These are phyloP conservation scores for Suillus bovinus DNA, from an alignment of 768 basidiomycete species.

Conservation along the genomic window DNA sequence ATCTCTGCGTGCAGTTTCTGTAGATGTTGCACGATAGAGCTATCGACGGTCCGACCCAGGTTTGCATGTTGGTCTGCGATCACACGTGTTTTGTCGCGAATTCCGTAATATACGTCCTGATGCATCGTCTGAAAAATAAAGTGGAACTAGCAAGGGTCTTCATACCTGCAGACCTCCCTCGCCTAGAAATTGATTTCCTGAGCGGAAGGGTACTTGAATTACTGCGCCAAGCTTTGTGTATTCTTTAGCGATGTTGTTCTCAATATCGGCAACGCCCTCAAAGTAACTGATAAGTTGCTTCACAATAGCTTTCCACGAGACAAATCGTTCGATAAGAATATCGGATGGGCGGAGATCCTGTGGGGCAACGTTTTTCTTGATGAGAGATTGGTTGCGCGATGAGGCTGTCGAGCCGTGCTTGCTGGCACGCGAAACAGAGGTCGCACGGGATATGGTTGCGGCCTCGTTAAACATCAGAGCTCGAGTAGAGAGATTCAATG, in stretches of 20 bases:
- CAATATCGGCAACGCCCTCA: conserved; percentile 83
- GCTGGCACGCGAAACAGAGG: conserved; percentile 66
- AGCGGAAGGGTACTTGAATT: conserved; percentile 94
- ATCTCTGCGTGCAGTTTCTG: conserved; percentile 94
- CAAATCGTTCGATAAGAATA: conserved; percentile 93
- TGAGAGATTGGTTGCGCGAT: conserved; percentile 81
- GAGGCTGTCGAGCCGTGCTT: conserved; percentile 63
- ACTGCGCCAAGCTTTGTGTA: conserved; percentile 92
- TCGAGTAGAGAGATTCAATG: background rate
- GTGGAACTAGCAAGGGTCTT: conserved; percentile 6
- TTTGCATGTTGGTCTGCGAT: conserved; percentile 98
- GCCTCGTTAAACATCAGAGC: conserved; percentile 40
- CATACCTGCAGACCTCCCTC: conserved; percentile 88
- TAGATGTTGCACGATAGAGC: conserved; percentile 95
- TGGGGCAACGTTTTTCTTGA: conserved; percentile 91
- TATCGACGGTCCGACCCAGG: conserved; percentile 93
- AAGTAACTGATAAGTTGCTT: conserved; percentile 96
- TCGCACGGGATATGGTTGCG: conserved; percentile 63
- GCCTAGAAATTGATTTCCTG: conserved; percentile 98
- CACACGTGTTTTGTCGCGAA: conserved; percentile 89
- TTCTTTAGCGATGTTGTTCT: conserved; percentile 92
- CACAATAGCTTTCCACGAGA: conserved; percentile 95
- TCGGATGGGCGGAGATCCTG: conserved; percentile 92
- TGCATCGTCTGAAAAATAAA: background rate
- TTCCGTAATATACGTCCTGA: conserved; percentile 88